Evolutionary conservation across 2,329 filamentous ascomycete species (phyloP), one percentile per base, ranked within the genome.

Genomic region (Ceratocystis colombiana): DNA sequence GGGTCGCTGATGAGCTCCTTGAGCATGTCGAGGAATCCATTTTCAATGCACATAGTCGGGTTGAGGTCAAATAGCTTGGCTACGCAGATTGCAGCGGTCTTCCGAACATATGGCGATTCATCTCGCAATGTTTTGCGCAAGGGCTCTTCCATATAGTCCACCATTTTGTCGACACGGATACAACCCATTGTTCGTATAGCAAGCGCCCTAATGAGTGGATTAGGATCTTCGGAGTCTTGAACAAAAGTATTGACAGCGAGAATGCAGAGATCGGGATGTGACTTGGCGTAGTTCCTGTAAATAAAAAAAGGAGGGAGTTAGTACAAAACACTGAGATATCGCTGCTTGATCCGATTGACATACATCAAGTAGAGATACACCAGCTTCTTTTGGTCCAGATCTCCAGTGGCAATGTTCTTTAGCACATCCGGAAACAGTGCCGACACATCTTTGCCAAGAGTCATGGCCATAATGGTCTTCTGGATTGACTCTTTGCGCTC

Each of bases 381-480:
- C 71, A 99, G 88, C 81, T 99, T 99, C 84, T 99, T 99, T 80
- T 99, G 94, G 75, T 99, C 94, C 69, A 99, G 79, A 73, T 99
- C 94, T 59, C 78, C 81, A 0, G 94, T 99, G 67, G 94, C 94
- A 76, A 99, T 99, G 74, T 99, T 99, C 83, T 99, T 99, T 70
- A 99, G 80, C 44, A 99, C 94, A 74, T 99, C 94, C 1, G 94
- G 94, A 75, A 99, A 99, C 70, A 99, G 80, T 66, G 92, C 89
- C 65, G 94, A 99, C 68, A 99, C 94, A 78, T 99, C 94, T 77
- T 99, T 99, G 76, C 94, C 94, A 72, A 99, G 77, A 1, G 94
- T 99, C 94, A 99, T 99, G 75, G 94, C 92, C 92, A 97, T 97
- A 79, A 99, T 99, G 70, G 94, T 99, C 82, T 96, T 97, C 76